Evolutionary conservation across 2,329 filamentous ascomycete genomes (phyloP), one percentile per base, ranked within the genome.

Genomic region (Penicillium nordicum): DNA sequence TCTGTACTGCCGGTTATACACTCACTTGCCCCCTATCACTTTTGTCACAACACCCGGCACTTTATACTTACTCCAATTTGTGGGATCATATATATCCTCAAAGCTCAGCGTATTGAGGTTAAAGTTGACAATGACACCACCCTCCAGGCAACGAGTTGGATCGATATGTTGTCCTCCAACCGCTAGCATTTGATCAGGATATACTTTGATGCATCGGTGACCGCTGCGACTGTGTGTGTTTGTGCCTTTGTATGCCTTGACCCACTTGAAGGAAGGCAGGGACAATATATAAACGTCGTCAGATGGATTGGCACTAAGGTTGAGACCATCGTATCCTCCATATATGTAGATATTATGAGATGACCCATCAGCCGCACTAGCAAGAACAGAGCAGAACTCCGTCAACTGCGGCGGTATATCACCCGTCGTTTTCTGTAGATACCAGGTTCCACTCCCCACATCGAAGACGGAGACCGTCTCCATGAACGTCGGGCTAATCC

Each of bases 341-440:
- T 81, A 82, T 47, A 82, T 69, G 49, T 79, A 77, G 40, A 82
- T 78, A 51, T 80, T 80, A 50, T 79, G 74, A 0, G 74, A 77
- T 7, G 72, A 74, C 3, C 62, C 62, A 50, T 78, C 75, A 14
- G 68, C 46, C 3, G 75, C 72, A 21, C 67, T 63, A 0, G 74
- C 75, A 16, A 76, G 67, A 1, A 75, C 72, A 2, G 75, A 75
- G 58, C 76, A 78, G 57, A 77, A 77, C 49, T 72, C 62, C 3
- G 73, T 70, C 32, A 63, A 37, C 42, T 70, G 67, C 0, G 72
- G 69, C 5, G 71, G 76, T 42, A 59, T 67, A 38, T 72, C 67
- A n/a, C 70, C 74, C 0, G 70, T 72, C 0, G 76, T 76, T 16
- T 76, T 73, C 60, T 78, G 76, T 23, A 70, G 53, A 60, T 74